Base-by-base conservation (phyloP, 495 filamentous ascomycete species). In the Aspergillus wentii region DNA sequence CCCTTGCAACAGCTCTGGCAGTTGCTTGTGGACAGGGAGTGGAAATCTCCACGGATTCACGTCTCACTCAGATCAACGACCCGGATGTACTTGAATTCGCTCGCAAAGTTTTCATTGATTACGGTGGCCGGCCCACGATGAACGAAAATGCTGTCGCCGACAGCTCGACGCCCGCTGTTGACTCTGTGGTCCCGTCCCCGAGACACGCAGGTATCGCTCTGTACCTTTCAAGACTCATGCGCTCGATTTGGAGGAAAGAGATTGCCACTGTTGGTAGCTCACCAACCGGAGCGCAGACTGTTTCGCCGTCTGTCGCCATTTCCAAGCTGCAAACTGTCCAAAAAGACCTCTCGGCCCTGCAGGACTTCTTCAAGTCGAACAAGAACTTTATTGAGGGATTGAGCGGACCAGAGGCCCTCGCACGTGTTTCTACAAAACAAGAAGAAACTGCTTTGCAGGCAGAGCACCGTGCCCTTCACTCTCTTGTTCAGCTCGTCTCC, bases 21-120 rank as follows among this genome's bases (percentile, higher is more conserved):
- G 92, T 97, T n/a, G 89, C 89, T 10, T 99, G 92, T 56, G 88
- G 91, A 9, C 88, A 95, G 56, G 88, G 86, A 13, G 75, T 81
- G 16, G 88, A 91, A 48, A 72, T 89, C 30, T 78, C 79, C 0
- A 71, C 80, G 1, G 84, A 88, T 37, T 71, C 76, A 17, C 78
- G 86, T 33, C 68, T 88, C 1, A 73, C 77, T 0, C 73, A 71
- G 35, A 74, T 88, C 35, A 82, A 76, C n/a, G 92, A 96, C 50
- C 83, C 85, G 1, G 74, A 85, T 25, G 82, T 94, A 15, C 66
- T 91, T 15, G 87, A 92, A 47, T 75, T 79, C 30, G 92, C 92
- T 4, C 78, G 88, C 41, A 83, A 83, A 49, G 84, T 81, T 3
- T 96, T 94, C 52, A 86, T 97, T 39, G 88, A 90, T 33, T 85